These are phyloP conservation scores for Scheffersomyces quercinus DNA, from an alignment of 1,139 yeast genomes.

Conservation along the genomic window DNA sequence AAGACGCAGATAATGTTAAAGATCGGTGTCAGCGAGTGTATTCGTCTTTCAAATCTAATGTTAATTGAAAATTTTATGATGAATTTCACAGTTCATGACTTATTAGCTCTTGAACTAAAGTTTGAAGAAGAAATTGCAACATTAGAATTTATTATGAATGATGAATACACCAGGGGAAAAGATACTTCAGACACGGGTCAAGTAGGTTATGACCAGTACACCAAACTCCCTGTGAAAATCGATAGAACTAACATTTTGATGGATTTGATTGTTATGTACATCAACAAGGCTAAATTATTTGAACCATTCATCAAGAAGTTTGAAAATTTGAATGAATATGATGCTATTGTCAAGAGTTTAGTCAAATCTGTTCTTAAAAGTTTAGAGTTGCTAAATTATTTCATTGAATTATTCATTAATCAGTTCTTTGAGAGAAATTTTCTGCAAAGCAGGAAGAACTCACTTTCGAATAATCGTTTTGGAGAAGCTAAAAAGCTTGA, in stretches of 20 bases:
- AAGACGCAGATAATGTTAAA: constrained; percentile 35
- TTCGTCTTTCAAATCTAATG: constrained; percentile 50
- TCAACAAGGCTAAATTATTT: constrained; percentile 52
- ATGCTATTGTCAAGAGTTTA: constrained; percentile 30
- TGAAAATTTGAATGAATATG: constrained; percentile 28
- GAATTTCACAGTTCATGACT: constrained; percentile 41
- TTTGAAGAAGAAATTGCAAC: constrained; percentile 43
- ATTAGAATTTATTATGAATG: constrained; percentile 26
- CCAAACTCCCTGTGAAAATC: constrained; percentile 13
- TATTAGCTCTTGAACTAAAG: constrained; percentile 38
- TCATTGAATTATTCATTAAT: constrained; percentile 24
- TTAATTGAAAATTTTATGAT: constrained; percentile 54
- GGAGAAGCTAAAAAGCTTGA: neutral
- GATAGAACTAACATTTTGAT: constrained; percentile 39
- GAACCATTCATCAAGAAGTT: constrained; percentile 51
- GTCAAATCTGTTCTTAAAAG: constrained; percentile 40
- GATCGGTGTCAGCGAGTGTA: constrained; percentile 51
- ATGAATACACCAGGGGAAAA: constrained; percentile 1
- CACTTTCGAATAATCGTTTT: neutral
- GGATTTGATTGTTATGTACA: constrained; percentile 48
- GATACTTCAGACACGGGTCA: too few species aligned
- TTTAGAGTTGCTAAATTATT: constrained; percentile 32
- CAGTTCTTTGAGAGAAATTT: constrained; percentile 18
- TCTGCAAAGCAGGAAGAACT: constrained; percentile 3
- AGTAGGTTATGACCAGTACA: constrained; percentile 4